Evolutionary conservation across 169 alveolate species (phyloP).

Genomic region (Babesia divergens): DNA sequence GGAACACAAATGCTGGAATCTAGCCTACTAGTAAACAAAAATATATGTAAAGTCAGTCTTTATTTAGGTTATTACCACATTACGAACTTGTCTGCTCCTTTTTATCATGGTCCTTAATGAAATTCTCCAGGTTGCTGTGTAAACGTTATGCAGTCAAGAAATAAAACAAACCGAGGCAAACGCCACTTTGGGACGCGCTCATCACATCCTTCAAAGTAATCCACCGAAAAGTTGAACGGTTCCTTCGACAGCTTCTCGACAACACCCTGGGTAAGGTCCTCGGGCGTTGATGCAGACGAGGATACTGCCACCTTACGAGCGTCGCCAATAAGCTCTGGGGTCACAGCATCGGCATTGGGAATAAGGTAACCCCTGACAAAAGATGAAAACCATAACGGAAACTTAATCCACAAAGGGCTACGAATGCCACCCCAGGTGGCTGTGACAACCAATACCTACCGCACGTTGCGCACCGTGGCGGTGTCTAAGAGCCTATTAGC

Average conservation of each 20-base stretch:
- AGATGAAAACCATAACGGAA: not conserved
- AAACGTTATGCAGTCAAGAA: not conserved
- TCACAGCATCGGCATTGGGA: constrained; percentile 62
- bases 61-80: not conserved
- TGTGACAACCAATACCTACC: too few species aligned
- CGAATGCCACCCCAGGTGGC: too few species aligned
- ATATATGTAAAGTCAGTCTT: not conserved
- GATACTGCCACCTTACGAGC: constrained; percentile 70
- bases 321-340: constrained; percentile 62
- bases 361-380: constrained; percentile 66
- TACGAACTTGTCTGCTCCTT: not conserved
- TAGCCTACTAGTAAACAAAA: not conserved
- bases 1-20: not conserved
- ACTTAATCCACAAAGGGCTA: not conserved
- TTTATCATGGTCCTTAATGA: constrained; percentile 63
- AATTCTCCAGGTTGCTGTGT: constrained; percentile 53
- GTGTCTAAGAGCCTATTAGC: constrained; percentile 76
- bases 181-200: constrained; percentile 81
- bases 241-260: constrained; percentile 48
- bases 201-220: constrained; percentile 63
- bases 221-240: constrained; percentile 57
- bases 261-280: constrained; percentile 68
- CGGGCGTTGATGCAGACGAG: constrained; percentile 84
- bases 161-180: constrained; percentile 63
- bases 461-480: constrained; percentile 60